A percentile compares a stretch with the other conserved stretches of the same genome.
These are phyloP conservation scores for Silene coronaria DNA, from an alignment of 179 eudicot genomes.

Conservation along the genomic window DNA sequence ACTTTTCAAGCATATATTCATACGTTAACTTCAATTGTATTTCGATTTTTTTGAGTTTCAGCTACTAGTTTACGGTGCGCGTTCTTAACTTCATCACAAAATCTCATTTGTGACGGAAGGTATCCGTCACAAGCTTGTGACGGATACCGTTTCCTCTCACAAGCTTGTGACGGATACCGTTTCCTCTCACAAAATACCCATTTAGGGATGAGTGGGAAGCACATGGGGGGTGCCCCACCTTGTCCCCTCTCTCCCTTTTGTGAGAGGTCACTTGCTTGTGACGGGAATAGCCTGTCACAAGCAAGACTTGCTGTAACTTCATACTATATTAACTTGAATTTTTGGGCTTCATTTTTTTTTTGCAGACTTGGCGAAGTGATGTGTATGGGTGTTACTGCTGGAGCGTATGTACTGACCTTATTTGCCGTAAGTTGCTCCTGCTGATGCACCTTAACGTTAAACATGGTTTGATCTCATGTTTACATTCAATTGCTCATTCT, in stretches of 20 bases:
- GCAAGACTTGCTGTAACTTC: no score
- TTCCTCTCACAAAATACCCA: no score
- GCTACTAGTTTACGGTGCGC: not conserved
- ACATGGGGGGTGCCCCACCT: no score
- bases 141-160: no score
- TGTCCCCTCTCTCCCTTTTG: no score
- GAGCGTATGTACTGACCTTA: constrained; percentile 70
- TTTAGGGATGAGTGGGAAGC: no score
- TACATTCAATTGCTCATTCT: constrained; percentile 24
- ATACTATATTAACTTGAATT: not conserved
- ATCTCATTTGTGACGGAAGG: no score
- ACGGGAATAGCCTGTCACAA: no score
- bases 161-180: no score
- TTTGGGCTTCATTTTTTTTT: constrained; percentile 5
- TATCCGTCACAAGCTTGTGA: no score
- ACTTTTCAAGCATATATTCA: constrained; percentile 10
- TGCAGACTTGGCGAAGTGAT: constrained; percentile 68
- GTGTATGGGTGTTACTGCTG: constrained; percentile 90
- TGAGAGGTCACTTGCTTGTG: no score
- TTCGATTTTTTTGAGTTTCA: not conserved
- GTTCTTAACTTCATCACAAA: no score
- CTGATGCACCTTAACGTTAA: not conserved
- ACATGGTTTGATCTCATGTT: not conserved
- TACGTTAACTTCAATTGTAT: not conserved
- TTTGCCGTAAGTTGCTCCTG: constrained; percentile 63